A percentile compares a stretch with the other conserved stretches of the same genome.
phyloP scores from a whole-genome alignment of 768 basidiomycete species.

The Hygrocybe punicea region DNA sequence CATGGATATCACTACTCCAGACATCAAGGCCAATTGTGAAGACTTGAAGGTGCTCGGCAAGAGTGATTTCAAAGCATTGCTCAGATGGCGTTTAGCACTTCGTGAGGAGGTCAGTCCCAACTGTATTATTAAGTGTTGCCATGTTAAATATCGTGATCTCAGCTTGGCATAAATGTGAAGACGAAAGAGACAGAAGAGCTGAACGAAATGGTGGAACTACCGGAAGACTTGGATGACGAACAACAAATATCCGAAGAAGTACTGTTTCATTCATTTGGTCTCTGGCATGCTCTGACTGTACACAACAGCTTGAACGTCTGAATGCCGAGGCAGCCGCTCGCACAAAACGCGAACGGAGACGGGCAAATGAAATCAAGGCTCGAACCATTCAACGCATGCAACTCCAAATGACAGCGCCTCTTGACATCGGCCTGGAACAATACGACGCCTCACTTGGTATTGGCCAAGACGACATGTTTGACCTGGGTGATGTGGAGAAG shows the following conservation, averaged over 20 bases:
- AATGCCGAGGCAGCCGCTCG: constrained; percentile 72
- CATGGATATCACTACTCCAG: constrained; percentile 67
- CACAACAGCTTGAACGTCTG: constrained; percentile 70
- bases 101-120: constrained; percentile 74
- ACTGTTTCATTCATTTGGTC: neutral
- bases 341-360: constrained; percentile 74
- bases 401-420: constrained; percentile 94
- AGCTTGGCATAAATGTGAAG: constrained; percentile 86
- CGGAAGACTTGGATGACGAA: constrained; percentile 78
- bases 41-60: constrained; percentile 98
- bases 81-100: constrained; percentile 86
- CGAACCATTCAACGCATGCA: constrained; percentile 93
- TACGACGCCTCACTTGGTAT: constrained; percentile 66
- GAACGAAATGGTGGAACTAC: constrained; percentile 66
- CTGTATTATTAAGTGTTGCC: constrained; percentile 2
- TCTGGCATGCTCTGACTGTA: constrained; percentile 1
- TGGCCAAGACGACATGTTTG: constrained; percentile 86
- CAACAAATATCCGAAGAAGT: constrained; percentile 89
- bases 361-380: constrained; percentile 83
- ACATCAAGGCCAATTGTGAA: constrained; percentile 77
- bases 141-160: neutral
- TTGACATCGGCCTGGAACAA: constrained; percentile 90
- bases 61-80: constrained; percentile 89
- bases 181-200: constrained; percentile 68
- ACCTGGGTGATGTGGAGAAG: constrained; percentile 62